Evolutionary conservation across 202 grass and related monocot genomes (phyloP).

Genomic region (Cymbopogon flexuosus): DNA sequence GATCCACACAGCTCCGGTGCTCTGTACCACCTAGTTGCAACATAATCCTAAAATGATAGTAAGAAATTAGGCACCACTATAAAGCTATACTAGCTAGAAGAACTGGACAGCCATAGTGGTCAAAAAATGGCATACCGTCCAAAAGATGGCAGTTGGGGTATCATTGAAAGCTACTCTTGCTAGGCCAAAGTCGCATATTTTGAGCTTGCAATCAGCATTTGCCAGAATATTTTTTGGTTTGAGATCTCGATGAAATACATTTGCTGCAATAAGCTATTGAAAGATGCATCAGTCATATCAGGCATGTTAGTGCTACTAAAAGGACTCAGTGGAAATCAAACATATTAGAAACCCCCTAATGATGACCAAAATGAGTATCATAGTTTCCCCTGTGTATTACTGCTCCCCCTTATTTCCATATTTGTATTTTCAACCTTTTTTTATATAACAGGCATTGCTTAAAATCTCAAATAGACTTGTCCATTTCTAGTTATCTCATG

Average conservation of each 20-base stretch:
- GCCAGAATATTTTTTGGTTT: constrained; percentile 93
- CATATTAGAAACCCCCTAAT: neutral
- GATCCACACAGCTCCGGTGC: constrained; percentile 84
- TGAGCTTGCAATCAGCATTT: constrained; percentile 90
- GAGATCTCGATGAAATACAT: constrained; percentile 90
- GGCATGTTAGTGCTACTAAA: constrained; percentile 12
- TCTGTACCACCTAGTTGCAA: constrained; percentile 91
- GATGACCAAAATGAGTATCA: neutral
- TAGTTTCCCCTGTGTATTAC: neutral
- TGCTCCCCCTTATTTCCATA: neutral
- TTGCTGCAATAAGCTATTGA: constrained; percentile 69
- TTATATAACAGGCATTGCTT: neutral
- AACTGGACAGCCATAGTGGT: neutral
- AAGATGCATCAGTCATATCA: constrained; percentile 43
- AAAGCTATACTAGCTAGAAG: constrained; percentile 14
- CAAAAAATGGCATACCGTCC: constrained; percentile 47
- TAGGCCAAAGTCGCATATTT: constrained; percentile 81
- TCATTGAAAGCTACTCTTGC: constrained; percentile 82
- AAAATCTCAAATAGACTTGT: neutral
- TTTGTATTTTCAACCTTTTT: neutral
- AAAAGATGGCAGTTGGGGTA: constrained; percentile 87
- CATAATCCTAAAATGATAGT: constrained; percentile 59
- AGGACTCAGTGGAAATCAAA: constrained; percentile 19
- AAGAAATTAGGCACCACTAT: constrained; percentile 25
- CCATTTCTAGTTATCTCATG: neutral